Percentiles rank a stretch among this genome's conserved stretches.
Conservation (phyloP, 164 flowering plant genomes). For the Tetracentron sinense region DNA sequence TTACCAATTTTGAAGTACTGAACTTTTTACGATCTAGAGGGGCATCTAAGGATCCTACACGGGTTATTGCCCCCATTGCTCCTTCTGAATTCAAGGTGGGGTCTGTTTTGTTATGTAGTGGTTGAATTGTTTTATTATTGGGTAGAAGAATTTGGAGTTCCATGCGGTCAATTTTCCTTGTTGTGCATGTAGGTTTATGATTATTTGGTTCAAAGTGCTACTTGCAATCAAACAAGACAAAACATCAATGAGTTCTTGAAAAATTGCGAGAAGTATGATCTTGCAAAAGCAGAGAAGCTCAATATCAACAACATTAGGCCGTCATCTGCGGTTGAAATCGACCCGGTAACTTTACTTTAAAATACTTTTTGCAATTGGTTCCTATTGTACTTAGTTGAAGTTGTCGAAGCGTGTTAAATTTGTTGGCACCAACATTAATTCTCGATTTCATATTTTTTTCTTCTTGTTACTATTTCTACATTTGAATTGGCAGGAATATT, state of each 20-base stretch:
- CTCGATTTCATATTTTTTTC: not conserved
- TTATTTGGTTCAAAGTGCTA: slow-evolving; percentile 55
- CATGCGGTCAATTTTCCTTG: not conserved
- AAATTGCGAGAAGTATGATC: slow-evolving; percentile 41
- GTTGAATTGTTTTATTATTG: not conserved
- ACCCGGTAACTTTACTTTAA: slow-evolving; percentile 34
- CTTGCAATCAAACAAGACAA: slow-evolving; percentile 62
- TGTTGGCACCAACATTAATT: not conserved
- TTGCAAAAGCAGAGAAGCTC: slow-evolving; percentile 68
- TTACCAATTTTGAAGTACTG: slow-evolving; percentile 87
- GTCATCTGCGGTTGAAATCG: slow-evolving; percentile 28
- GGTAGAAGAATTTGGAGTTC: not conserved
- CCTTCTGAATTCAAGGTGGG: slow-evolving; percentile 68
- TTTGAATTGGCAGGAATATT: not conserved
- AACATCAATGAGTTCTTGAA: slow-evolving; percentile 37
- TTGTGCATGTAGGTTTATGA: slow-evolving; percentile 52
- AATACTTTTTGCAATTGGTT: not conserved
- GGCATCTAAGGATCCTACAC: slow-evolving; percentile 55
- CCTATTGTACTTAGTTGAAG: slow-evolving; percentile 3
- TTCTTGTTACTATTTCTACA: not conserved
- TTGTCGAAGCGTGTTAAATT: not conserved
- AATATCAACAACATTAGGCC: slow-evolving; percentile 66
- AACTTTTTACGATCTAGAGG: slow-evolving; percentile 67
- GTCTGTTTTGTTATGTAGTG: not conserved
- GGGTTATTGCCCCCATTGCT: slow-evolving; percentile 38